These are phyloP conservation scores for Mortierella sp. DNA, from an alignment of 371 early-diverging fungal species.

Conservation along the genomic window DNA sequence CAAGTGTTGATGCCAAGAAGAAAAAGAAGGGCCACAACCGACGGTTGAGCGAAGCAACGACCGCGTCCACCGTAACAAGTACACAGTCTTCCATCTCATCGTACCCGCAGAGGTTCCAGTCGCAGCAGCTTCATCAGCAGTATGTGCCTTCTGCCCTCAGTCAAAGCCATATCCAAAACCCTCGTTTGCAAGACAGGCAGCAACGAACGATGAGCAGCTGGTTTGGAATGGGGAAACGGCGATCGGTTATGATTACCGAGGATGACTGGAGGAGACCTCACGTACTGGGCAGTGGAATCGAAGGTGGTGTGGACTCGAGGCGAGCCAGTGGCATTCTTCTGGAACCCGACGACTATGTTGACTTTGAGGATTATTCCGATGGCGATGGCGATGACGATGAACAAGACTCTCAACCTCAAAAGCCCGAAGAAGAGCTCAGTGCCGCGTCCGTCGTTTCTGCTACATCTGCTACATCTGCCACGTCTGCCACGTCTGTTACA, in stretches of 20 bases:
- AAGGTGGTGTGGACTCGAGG: constrained; percentile 28
- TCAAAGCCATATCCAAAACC: background rate
- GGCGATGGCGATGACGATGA: constrained; percentile 17
- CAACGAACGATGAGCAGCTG: constrained; percentile 28
- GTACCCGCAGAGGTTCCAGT: constrained; percentile 13
- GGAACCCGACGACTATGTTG: constrained; percentile 20
- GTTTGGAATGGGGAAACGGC: constrained; percentile 38
- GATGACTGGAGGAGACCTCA: constrained; percentile 21
- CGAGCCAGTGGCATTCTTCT: constrained; percentile 10
- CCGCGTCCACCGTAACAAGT: constrained; percentile 14
- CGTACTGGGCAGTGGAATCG: constrained; percentile 25
- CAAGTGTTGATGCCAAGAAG: constrained; percentile 3
- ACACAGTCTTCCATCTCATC: constrained; percentile 5
- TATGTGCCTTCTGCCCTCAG: constrained; percentile 8
- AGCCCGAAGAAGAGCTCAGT: background rate
- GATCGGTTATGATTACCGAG: constrained; percentile 15
- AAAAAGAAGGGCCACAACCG: constrained; percentile 29
- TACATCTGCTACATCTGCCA: too few relatives aligned
- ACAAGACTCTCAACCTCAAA: background rate
- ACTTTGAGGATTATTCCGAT: constrained; percentile 15
- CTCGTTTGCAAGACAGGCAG: constrained; percentile 7
- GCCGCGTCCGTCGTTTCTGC: too few relatives aligned
- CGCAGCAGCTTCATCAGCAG: constrained; percentile 5
- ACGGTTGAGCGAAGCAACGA: constrained; percentile 35
- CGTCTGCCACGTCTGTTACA: too few relatives aligned